phyloP scores from a whole-genome alignment of 352 stramenopile genomes.

The Globisporangium paroecandrum region DNA sequence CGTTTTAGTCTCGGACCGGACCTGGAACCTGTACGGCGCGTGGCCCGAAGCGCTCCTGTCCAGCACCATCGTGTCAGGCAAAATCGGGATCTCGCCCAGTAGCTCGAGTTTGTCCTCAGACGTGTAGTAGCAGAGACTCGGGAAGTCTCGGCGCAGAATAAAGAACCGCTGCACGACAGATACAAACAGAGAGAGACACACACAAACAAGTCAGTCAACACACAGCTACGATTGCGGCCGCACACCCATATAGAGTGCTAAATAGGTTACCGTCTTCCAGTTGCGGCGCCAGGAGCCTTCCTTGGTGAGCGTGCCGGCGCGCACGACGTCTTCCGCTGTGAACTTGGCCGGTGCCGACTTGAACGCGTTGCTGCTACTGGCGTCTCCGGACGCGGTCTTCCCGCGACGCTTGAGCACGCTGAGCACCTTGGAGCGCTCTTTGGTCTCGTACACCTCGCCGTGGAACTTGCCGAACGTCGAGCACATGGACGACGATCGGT shows the following conservation, averaged over 20 bases:
- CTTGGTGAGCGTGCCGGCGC: conserved; percentile 62
- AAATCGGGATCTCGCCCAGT: conserved; percentile 64
- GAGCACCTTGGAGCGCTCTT: conserved; percentile 68
- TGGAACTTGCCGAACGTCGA: conserved; percentile 71
- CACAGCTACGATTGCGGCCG: no score
- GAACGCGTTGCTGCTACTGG: conserved; percentile 11
- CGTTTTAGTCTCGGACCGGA: conserved; percentile 51
- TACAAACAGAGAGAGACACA: background rate
- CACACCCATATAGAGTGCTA: background rate
- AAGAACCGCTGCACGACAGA: conserved; percentile 52
- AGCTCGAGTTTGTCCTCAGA: conserved; percentile 82
- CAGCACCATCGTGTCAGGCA: conserved; percentile 71
- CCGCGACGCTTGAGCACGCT: conserved; percentile 70
- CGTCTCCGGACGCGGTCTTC: conserved; percentile 28
- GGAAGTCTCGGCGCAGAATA: conserved; percentile 68
- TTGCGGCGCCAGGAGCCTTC: conserved; percentile 83
- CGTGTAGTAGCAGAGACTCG: conserved; percentile 78
- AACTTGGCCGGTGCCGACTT: conserved; percentile 49
- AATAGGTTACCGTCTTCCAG: conserved; percentile 60
- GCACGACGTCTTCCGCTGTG: conserved; percentile 65
- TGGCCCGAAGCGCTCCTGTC: conserved; percentile 53
- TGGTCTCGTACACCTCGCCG: conserved; percentile 74
- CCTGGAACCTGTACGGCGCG: conserved; percentile 64
- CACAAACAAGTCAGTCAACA: background rate
- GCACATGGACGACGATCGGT: conserved; percentile 30